Percentiles rank a stretch among this genome's conserved stretches.
Conservation (phyloP, 2,329 filamentous ascomycete genomes). For the Sclerotinia minor region DNA sequence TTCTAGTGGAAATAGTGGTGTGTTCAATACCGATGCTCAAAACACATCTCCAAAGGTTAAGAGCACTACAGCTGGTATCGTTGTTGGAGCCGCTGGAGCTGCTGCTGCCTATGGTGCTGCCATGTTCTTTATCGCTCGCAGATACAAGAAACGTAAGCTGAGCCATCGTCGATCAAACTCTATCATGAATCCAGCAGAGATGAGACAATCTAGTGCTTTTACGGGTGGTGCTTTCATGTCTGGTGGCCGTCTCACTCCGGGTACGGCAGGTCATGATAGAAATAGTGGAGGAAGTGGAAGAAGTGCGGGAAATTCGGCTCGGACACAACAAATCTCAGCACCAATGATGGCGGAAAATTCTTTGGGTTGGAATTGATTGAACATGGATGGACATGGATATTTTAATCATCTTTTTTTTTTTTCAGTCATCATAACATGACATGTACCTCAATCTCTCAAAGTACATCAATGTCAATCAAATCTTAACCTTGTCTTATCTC, state of each 20-base stretch:
- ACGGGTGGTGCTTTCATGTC: conserved; percentile 52
- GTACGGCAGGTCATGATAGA: conserved; percentile 42
- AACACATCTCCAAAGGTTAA: conserved; percentile 57
- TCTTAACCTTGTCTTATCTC: conserved; percentile 27
- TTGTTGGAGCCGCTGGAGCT: conserved; percentile 62
- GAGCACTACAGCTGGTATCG: conserved; percentile 65
- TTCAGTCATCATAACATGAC: too few relatives aligned
- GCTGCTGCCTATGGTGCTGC: conserved; percentile 72
- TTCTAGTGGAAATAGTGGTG: conserved; percentile 44
- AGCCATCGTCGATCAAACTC: conserved; percentile 64
- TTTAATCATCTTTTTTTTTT: conserved; percentile 28
- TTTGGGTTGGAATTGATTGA: conserved; percentile 75
- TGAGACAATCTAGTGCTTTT: conserved; percentile 49
- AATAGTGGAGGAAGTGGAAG: conserved; percentile 59
- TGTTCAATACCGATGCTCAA: conserved; percentile 44
- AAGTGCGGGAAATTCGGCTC: conserved; percentile 46
- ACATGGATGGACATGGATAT: conserved; percentile 24
- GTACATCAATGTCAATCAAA: conserved; percentile 24
- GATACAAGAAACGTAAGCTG: conserved; percentile 66
- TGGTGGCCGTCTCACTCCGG: conserved; percentile 43
- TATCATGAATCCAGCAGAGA: conserved; percentile 51
- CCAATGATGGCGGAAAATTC: conserved; percentile 78
- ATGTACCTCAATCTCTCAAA: conserved; percentile 36
- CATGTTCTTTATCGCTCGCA: conserved; percentile 73
- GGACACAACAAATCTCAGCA: conserved; percentile 69